phyloP scores from a whole-genome alignment of 805 yeast genomes.

The Barnettozyma salicaria region DNA sequence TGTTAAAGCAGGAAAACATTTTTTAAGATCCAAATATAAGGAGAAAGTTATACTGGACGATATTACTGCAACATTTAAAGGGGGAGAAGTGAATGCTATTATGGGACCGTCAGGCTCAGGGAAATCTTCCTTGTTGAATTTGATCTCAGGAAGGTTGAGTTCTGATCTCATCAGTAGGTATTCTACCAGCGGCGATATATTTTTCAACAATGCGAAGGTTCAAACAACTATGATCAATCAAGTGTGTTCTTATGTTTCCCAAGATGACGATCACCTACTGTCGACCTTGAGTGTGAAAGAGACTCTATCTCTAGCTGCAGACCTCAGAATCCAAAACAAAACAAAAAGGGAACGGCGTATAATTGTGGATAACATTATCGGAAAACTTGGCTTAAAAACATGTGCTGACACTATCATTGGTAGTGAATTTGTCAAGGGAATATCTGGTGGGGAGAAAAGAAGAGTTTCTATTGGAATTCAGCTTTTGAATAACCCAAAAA shows the following conservation, averaged over 20 bases:
- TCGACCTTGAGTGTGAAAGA: constrained; percentile 74
- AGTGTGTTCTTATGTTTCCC: constrained; percentile 73
- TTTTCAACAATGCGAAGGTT: constrained; percentile 37
- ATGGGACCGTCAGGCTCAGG: constrained; percentile 85
- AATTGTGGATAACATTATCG: constrained; percentile 52
- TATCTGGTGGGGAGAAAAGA: constrained; percentile 79
- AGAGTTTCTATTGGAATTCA: constrained; percentile 81
- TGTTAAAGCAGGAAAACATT: constrained; percentile 7
- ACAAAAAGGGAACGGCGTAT: constrained; percentile 36
- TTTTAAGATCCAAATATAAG: constrained; percentile 1
- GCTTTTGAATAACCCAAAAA: constrained; percentile 63
- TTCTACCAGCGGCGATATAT: constrained; percentile 36
- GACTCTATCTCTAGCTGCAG: constrained; percentile 68
- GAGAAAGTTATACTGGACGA: constrained; percentile 19
- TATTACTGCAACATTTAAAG: constrained; percentile 21
- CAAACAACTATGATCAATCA: constrained; percentile 34
- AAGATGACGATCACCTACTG: constrained; percentile 70
- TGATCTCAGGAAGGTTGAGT: constrained; percentile 53
- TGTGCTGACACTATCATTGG: constrained; percentile 75
- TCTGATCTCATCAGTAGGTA: constrained; percentile 27
- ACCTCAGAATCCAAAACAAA: constrained; percentile 49
- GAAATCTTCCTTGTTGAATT: constrained; percentile 59
- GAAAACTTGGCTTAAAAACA: constrained; percentile 61
- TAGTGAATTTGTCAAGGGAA: constrained; percentile 57
- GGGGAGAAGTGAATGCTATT: constrained; percentile 55